Percentiles rank a stretch among this genome's conserved stretches.
Conservation (phyloP, 345 rosid genomes). For the Capsella bursapastoris region DNA sequence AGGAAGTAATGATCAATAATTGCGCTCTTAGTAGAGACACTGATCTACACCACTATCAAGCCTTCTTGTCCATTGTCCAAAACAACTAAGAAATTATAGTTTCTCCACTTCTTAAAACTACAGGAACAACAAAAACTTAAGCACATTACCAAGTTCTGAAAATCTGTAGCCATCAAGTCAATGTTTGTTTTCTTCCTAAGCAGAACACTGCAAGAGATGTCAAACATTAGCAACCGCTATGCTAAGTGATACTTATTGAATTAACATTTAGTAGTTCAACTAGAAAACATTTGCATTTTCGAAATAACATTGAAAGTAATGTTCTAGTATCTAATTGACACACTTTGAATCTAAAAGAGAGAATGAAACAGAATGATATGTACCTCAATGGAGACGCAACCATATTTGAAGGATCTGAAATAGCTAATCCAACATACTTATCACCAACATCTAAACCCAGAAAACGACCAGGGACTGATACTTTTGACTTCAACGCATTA, state of each 20-base stretch:
- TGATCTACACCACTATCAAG: conserved; percentile 25
- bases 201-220: conserved; percentile 60
- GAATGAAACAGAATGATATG: not conserved
- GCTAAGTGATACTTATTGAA: not conserved
- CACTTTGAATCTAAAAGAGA: not conserved
- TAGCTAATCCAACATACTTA: conserved; percentile 82
- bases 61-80: not conserved
- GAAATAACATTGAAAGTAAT: not conserved
- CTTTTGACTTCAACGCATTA: conserved; percentile 52
- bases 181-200: conserved; percentile 68
- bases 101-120: not conserved
- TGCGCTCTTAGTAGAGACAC: conserved; percentile 22
- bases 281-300: not conserved
- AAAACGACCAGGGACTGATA: conserved; percentile 48
- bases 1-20: conserved; percentile 8
- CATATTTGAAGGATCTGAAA: conserved; percentile 59
- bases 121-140: not conserved
- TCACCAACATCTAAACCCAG: conserved; percentile 92
- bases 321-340: conserved; percentile 5
- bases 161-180: conserved; percentile 69
- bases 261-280: not conserved
- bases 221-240: not conserved
- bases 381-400: conserved; percentile 75
- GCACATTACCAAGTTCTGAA: conserved; percentile 65
- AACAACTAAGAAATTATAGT: not conserved